Evolutionary conservation across 345 rosid genomes (phyloP), one percentile per base, ranked within the genome.

Genomic region (Excoecaria agallocha): DNA sequence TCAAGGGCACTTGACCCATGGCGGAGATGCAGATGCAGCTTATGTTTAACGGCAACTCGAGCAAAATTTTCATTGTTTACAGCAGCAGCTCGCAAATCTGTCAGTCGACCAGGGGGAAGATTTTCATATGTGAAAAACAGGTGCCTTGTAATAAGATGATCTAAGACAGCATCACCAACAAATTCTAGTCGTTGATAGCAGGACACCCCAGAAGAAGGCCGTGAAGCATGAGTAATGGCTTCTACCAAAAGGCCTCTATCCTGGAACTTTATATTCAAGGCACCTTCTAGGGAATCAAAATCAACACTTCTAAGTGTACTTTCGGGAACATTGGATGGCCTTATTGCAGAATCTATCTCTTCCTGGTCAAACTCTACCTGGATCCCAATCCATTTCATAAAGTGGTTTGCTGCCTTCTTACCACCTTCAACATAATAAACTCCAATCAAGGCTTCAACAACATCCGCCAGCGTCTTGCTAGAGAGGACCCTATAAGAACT

Each of bases 1-100:
- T 95, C 97, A n/a, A 95, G 91, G 72, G 98, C 99, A 75, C 93
- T 93, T 51, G 99, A 95, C 24, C 98, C 99, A 67, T 95, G 99
- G 54, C 97, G 85, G 69, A 95, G 96, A 80, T 89, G 93, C 74
- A 90, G 73, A 77, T 95, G 98, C 72, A 95, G 92, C 87, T 87
- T 89, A 77, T 93, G 99, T 58, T 93, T 93, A 68, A 95, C 99
- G 2, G 98, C 97, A 64, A 95, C 96, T 64, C 98, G 98, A 22
- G 99, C 98, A 71, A 95, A 95, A 50, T 95, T 95, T 78, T 95
- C 99, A 71, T 95, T 95, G 84, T 95, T 95, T 66, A 95, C 99
- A 70, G 99, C 99, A 59, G 99, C 98, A 77, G 98, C 99, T 73
- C 99, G 90, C 74, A 95, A 85, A 85, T 95, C 99, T 15, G 99